Evolutionary conservation across 1,139 yeast species (phyloP).

Genomic region (Geotrichum fermentans): DNA sequence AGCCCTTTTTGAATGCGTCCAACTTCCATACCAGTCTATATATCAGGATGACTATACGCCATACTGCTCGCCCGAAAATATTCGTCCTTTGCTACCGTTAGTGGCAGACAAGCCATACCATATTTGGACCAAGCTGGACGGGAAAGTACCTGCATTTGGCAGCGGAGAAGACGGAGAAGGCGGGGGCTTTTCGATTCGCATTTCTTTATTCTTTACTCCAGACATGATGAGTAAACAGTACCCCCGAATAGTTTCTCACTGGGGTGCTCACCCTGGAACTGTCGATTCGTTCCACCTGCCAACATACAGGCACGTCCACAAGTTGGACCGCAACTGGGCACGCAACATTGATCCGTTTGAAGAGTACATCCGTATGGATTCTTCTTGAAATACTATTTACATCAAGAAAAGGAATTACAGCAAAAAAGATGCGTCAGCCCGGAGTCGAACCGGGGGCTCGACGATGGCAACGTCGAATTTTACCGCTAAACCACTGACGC

Average conservation of each 20-base stretch:
- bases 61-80: conserved; percentile 5
- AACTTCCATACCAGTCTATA: background rate
- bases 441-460: conserved; percentile 55
- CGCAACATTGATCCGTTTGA: conserved; percentile 16
- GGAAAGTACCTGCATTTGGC: background rate
- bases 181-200: conserved; percentile 10
- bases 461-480: conserved; percentile 50
- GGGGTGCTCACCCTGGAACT: conserved; percentile 13
- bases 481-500: conserved; percentile 51
- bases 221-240: conserved; percentile 15
- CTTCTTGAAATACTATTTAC: too few relatives aligned
- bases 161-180: background rate
- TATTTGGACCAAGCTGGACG: conserved; percentile 2
- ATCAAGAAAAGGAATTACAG: too few relatives aligned
- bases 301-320: background rate
- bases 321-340: conserved; percentile 15
- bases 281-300: background rate
- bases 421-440: conserved; percentile 42
- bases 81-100: conserved; percentile 10
- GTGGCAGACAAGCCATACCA: conserved; percentile 11
- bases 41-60: background rate
- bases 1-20: conserved; percentile 8
- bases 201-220: conserved; percentile 14
- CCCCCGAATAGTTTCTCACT: conserved; percentile 5
- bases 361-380: background rate